Conservation (phyloP, 139 green algal genomes). For the Yamagishiella unicocca region DNA sequence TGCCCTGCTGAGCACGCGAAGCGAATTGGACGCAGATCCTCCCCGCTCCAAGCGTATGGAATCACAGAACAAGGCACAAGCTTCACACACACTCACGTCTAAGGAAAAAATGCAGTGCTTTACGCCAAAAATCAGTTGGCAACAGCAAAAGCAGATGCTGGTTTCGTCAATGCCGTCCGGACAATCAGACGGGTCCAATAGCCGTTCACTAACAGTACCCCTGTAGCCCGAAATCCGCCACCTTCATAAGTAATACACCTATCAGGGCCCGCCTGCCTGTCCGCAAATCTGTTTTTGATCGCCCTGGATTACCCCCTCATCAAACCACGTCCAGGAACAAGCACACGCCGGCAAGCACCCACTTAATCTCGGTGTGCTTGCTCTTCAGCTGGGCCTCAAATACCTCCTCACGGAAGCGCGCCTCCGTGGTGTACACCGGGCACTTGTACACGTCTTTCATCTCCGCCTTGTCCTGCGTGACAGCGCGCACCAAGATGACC, state of each 20-base stretch:
- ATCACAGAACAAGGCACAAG: background rate
- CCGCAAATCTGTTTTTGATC: too few species aligned
- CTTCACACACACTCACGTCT: background rate
- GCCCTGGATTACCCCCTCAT: too few species aligned
- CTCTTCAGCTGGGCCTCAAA: slow-evolving; percentile 93
- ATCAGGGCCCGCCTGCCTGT: too few species aligned
- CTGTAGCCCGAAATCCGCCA: background rate
- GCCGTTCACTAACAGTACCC: background rate
- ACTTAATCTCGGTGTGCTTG: slow-evolving; percentile 87
- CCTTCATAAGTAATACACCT: too few species aligned
- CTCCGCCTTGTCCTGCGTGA: slow-evolving; percentile 90
- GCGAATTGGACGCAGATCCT: background rate
- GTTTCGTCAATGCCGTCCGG: too few species aligned
- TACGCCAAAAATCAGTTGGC: background rate
- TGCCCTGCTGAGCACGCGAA: too few species aligned
- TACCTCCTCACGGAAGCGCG: slow-evolving; percentile 91
- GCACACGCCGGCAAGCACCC: slow-evolving; percentile 84
- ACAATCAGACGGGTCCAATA: too few species aligned
- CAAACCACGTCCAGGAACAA: slow-evolving; percentile 87
- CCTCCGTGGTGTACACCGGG: slow-evolving; percentile 93
- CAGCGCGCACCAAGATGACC: slow-evolving; percentile 83
- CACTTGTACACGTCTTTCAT: slow-evolving; percentile 88
- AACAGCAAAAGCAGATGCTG: too few species aligned
- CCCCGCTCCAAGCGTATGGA: background rate
- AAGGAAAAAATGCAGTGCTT: background rate